phyloP scores from a whole-genome alignment of 78 protist genomes.

The slime mould (Dictyostelium discoideum) region DNA sequence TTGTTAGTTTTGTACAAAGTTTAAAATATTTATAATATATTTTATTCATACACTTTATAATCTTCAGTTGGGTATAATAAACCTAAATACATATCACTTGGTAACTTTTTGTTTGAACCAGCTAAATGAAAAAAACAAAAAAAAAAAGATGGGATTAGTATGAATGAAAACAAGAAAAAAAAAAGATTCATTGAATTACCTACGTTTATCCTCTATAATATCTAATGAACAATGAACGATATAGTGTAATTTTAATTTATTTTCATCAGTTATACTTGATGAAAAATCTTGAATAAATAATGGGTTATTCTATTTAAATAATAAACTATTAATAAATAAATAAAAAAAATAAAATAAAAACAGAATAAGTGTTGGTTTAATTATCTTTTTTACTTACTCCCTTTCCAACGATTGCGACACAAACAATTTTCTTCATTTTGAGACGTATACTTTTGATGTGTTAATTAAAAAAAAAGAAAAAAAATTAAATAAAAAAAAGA shows the following conservation, averaged over 20 bases:
- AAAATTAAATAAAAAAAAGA: background rate
- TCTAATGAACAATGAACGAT: conserved; percentile 76
- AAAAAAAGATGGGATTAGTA: no score
- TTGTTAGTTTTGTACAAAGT: no score
- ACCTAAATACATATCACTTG: conserved; percentile 74
- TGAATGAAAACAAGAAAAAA: no score
- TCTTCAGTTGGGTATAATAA: conserved; percentile 77
- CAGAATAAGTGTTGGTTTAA: background rate
- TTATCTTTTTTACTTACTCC: background rate
- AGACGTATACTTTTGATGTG: background rate
- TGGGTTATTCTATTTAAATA: conserved; percentile 49
- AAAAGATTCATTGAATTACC: background rate
- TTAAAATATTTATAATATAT: no score
- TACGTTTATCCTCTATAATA: conserved; percentile 78
- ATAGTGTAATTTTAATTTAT: conserved; percentile 71
- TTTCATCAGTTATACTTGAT: conserved; percentile 58
- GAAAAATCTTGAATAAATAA: conserved; percentile 61
- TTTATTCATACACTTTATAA: conserved; percentile 52
- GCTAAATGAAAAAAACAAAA: background rate
- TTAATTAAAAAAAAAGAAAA: no score
- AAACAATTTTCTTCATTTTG: conserved; percentile 55
- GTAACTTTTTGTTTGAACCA: conserved; percentile 33
- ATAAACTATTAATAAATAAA: background rate
- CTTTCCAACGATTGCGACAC: conserved; percentile 74
- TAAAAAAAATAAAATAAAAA: background rate